phyloP scores from a whole-genome alignment of 805 yeast species.

The Zygotorulaspora danielsina region DNA sequence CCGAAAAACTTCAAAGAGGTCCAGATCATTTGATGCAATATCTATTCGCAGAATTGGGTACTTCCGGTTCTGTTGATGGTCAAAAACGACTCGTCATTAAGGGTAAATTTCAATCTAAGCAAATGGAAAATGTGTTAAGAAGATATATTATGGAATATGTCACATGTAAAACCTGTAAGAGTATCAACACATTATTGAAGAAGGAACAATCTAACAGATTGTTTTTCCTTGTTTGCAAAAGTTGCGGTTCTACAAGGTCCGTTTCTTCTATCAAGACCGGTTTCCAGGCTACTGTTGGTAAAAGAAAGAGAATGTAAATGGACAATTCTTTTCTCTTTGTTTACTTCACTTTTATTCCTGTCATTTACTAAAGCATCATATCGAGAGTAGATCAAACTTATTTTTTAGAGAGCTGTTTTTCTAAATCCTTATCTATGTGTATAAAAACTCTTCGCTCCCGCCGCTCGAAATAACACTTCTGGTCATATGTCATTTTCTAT shows the following conservation, averaged over 20 bases:
- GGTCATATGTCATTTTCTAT: constrained; percentile 1
- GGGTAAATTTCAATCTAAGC: constrained; percentile 98
- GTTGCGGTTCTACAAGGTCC: constrained; percentile 96
- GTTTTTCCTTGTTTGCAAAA: constrained; percentile 95
- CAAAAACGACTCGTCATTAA: constrained; percentile 93
- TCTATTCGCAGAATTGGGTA: constrained; percentile 97
- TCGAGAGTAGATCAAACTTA: too few relatives aligned
- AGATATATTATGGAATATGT: constrained; percentile 96
- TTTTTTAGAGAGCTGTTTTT: background rate
- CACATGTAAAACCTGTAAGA: constrained; percentile 97
- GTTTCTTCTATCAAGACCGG: constrained; percentile 98
- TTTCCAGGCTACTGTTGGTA: constrained; percentile 97
- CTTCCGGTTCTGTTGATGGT: constrained; percentile 98
- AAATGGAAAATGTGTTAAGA: constrained; percentile 92
- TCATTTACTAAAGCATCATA: background rate
- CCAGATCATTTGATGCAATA: constrained; percentile 97
- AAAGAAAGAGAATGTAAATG: constrained; percentile 61
- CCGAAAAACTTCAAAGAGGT: constrained; percentile 90
- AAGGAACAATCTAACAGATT: constrained; percentile 95
- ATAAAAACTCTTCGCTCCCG: too few relatives aligned
- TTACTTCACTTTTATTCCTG: background rate
- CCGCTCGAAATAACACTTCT: too few relatives aligned
- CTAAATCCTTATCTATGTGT: constrained; percentile 14
- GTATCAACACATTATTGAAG: constrained; percentile 91
- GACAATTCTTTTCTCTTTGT: background rate